Conservation (phyloP, 495 filamentous ascomycete genomes). For the Chaetomium tenue region DNA sequence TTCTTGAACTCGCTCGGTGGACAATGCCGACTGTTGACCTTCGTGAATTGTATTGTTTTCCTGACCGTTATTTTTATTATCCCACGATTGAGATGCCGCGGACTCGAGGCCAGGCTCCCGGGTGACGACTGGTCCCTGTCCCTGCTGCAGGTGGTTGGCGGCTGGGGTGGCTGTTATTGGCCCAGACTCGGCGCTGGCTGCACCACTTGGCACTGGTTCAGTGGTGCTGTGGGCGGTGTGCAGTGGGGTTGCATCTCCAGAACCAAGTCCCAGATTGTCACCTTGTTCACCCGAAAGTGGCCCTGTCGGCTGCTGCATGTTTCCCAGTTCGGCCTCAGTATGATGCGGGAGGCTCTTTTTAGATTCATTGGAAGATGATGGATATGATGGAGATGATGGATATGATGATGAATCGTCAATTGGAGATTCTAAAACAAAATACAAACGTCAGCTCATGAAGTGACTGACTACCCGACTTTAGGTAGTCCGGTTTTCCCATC, state of each 20-base stretch:
- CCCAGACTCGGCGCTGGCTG: conserved; percentile 21
- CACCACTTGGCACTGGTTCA: conserved; percentile 35
- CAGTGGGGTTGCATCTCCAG: conserved; percentile 24
- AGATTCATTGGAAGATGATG: conserved; percentile 28
- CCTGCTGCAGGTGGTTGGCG: conserved; percentile 16
- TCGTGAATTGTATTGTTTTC: conserved; percentile 12
- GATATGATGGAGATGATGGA: conserved; percentile 1
- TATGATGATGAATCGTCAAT: conserved; percentile 9
- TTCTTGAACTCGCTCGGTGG: conserved; percentile 4
- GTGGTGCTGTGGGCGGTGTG: conserved; percentile 26
- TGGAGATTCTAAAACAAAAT: conserved; percentile 1
- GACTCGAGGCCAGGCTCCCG: conserved; percentile 15
- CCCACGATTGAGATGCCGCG: not conserved
- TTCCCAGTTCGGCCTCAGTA: conserved; percentile 22
- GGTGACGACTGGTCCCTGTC: conserved; percentile 14
- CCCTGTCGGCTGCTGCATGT: conserved; percentile 8
- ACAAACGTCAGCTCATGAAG: conserved; percentile 13
- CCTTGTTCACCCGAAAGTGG: conserved; percentile 16
- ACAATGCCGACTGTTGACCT: conserved; percentile 1
- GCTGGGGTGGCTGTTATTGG: conserved; percentile 26
- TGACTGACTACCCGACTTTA: no score
- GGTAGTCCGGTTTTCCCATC: no score
- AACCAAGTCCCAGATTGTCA: conserved; percentile 8
- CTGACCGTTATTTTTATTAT: conserved; percentile 19
- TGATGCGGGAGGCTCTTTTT: conserved; percentile 32